Conservation (phyloP, 2,329 filamentous ascomycete species). For the Cytospora leucostoma region DNA sequence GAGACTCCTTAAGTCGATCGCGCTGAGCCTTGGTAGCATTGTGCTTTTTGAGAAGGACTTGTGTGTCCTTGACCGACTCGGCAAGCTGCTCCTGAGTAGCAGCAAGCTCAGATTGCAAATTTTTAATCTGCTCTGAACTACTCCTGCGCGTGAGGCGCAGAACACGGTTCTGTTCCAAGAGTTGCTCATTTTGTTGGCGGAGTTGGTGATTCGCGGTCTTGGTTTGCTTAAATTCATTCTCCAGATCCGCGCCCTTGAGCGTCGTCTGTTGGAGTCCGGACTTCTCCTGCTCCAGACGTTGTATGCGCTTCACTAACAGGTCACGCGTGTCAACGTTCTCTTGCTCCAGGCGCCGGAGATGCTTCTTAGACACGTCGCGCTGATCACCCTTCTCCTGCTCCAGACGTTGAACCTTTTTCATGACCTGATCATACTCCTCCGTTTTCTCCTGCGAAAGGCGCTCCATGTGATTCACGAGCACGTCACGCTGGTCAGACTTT, state of each 20-base stretch:
- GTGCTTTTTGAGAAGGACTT: slow-evolving; percentile 29
- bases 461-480: slow-evolving; percentile 44
- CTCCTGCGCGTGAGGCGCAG: slow-evolving; percentile 32
- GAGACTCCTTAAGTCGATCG: slow-evolving; percentile 33
- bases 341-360: slow-evolving; percentile 28
- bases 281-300: slow-evolving; percentile 1
- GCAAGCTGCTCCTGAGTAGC: slow-evolving; percentile 34
- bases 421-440: background rate
- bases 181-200: slow-evolving; percentile 35
- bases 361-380: background rate
- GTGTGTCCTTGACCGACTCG: slow-evolving; percentile 33
- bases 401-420: background rate
- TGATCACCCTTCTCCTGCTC: slow-evolving; percentile 1
- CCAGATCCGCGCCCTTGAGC: slow-evolving; percentile 1
- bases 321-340: slow-evolving; percentile 47
- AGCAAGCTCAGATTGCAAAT: slow-evolving; percentile 27
- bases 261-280: slow-evolving; percentile 6
- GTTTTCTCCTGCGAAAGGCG: slow-evolving; percentile 45
- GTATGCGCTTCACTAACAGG: slow-evolving; percentile 38
- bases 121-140: slow-evolving; percentile 18
- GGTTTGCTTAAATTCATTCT: slow-evolving; percentile 22
- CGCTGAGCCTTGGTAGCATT: slow-evolving; percentile 28
- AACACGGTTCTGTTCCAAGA: slow-evolving; percentile 34
- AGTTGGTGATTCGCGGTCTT: slow-evolving; percentile 37
- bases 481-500: slow-evolving; percentile 45